Base-by-base conservation (phyloP, 225 moss, liverwort and hornwort genomes). In the Bryoerythrophyllum caledonicum region DNA sequence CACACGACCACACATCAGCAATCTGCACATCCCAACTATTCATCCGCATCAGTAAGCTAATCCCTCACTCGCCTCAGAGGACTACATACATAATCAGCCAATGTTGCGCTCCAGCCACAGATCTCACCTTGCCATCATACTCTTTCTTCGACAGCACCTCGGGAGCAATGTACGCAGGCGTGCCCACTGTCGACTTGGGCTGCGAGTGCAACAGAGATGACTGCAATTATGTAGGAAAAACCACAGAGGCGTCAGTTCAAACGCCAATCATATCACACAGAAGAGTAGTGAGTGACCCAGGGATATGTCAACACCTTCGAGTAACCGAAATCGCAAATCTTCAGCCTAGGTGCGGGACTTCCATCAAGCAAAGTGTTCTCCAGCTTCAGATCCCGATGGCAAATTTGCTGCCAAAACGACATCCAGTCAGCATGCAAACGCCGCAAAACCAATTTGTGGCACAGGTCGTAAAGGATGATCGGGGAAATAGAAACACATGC, bases 1-100 rank as follows among this genome's bases (percentile, higher is more conserved):
- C 99, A 71, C 99, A 99, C 1, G 99, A 99, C 99, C 99, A 99
- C 27, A 99, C 95, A 69, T 99, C 99, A 26, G 99, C 99, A 38
- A 90, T 85, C 90, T 90, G 85, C 37, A 69, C 0, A 37, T 24
- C 84, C 27, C 37, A 13, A 11, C n/a, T 41, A 0, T 0, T 49
- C 74, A 28, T 4, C 9, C 12, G 9, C 46, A 28, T 72, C 48
- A 60, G 34, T 7, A 24, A 7, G 19, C 14, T 24, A 8, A 3
- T 4, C 2, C 1, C 12, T 5, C 24, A 1, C 61, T 1, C 1
- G 9, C 0, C 37, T 55, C 35, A 0, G 16, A 6, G 3, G 20
- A 1, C 40, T 7, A 1, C 12, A 3, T 24, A 48, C 15, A 20
- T 1, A 25, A 7, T 16, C 10, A 49, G 17, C 37, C 61, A 20